Percentiles rank a stretch among this genome's conserved stretches.
Evolutionary conservation across 768 basidiomycete species (phyloP).

Genomic region (Roridomyces roridus): DNA sequence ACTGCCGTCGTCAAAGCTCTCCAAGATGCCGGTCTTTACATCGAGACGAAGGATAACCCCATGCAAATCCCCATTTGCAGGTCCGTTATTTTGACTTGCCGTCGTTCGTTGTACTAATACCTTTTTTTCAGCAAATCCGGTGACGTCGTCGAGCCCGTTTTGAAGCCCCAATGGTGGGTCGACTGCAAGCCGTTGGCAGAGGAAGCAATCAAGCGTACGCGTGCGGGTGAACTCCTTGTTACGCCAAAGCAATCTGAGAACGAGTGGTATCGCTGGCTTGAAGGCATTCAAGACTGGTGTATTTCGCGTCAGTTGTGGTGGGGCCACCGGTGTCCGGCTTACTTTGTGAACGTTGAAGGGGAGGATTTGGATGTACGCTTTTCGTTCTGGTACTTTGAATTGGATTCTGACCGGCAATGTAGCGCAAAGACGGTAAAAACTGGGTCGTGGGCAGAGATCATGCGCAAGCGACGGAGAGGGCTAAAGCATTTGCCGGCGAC

Average conservation of each 20-base stretch:
- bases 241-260: slow-evolving; percentile 85
- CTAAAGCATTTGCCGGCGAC: slow-evolving; percentile 70
- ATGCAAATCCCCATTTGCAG: slow-evolving; percentile 97
- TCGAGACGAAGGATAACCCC: slow-evolving; percentile 94
- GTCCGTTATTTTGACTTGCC: slow-evolving; percentile 42
- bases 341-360: slow-evolving; percentile 88
- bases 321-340: slow-evolving; percentile 97
- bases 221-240: slow-evolving; percentile 85
- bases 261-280: slow-evolving; percentile 97
- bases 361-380: slow-evolving; percentile 64
- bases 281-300: slow-evolving; percentile 98
- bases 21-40: slow-evolving; percentile 82
- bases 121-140: slow-evolving; percentile 79
- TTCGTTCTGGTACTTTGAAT: neutral
- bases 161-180: slow-evolving; percentile 99
- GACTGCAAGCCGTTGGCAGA: slow-evolving; percentile 90
- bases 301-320: slow-evolving; percentile 99
- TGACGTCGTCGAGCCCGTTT: slow-evolving; percentile 91
- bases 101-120: slow-evolving; percentile 1
- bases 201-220: slow-evolving; percentile 89
- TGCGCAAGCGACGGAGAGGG: slow-evolving; percentile 81
- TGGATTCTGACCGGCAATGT: slow-evolving; percentile 40
- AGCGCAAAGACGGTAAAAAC: slow-evolving; percentile 65
- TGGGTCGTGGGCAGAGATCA: slow-evolving; percentile 91
- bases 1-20: slow-evolving; percentile 82